phyloP scores from a whole-genome alignment of 805 yeast genomes.

The Zygotorulaspora chibaensis region DNA sequence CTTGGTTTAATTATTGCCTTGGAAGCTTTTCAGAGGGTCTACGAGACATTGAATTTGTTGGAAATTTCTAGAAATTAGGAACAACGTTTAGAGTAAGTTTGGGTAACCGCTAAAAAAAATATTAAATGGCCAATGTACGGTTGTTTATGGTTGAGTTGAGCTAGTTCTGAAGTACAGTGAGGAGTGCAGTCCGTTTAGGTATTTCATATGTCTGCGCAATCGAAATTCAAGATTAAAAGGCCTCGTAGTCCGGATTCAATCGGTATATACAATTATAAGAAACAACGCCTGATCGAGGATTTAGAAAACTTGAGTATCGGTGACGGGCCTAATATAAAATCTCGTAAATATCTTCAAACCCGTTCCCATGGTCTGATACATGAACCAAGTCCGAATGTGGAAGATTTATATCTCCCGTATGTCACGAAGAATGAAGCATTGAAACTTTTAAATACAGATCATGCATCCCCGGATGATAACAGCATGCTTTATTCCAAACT shows the following conservation, averaged over 20 bases:
- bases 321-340: conserved; percentile 7
- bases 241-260: conserved; percentile 26
- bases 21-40: no score
- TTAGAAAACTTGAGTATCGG: conserved; percentile 25
- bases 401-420: conserved; percentile 7
- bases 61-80: background rate
- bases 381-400: background rate
- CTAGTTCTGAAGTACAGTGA: no score
- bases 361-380: background rate
- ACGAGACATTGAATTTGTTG: no score
- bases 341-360: background rate
- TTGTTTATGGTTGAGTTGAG: no score
- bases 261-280: conserved; percentile 33
- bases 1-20: no score
- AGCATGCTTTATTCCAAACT: conserved; percentile 24
- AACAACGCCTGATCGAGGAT: conserved; percentile 31
- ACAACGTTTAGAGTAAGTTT: background rate
- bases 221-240: conserved; percentile 26
- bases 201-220: conserved; percentile 6
- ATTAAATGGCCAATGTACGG: no score
- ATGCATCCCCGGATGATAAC: background rate
- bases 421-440: conserved; percentile 2
- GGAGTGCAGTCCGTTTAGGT: no score
- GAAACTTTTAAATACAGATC: conserved; percentile 4
- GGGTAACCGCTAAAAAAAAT: no score